Evolutionary conservation across 345 rosid genomes (phyloP).

Genomic region (Nasturtium officinale): DNA sequence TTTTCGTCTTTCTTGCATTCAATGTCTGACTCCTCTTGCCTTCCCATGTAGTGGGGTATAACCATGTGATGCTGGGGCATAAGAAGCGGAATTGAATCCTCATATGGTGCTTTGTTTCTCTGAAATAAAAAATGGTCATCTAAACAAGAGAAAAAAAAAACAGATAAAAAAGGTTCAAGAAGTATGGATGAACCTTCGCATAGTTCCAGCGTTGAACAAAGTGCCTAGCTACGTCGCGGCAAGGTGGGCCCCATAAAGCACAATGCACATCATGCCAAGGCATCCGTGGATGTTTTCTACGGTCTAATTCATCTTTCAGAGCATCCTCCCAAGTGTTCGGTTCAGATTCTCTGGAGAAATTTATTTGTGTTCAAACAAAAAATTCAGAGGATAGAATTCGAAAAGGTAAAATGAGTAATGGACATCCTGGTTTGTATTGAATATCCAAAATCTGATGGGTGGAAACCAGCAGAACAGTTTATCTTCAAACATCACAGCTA

Average conservation of each 20-base stretch:
- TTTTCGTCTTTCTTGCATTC: constrained; percentile 54
- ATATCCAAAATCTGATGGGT: constrained; percentile 12
- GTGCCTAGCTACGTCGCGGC: constrained; percentile 95
- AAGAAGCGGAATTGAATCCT: constrained; percentile 92
- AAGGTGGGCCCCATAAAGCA: constrained; percentile 99
- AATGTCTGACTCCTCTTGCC: constrained; percentile 52
- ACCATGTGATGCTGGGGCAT: constrained; percentile 99
- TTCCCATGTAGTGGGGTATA: constrained; percentile 93
- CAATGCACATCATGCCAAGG: constrained; percentile 99
- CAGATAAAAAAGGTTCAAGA: constrained; percentile 15
- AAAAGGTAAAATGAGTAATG: constrained; percentile 5
- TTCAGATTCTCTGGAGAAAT: constrained; percentile 84
- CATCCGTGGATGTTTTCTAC: constrained; percentile 89
- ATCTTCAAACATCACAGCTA: constrained; percentile 31
- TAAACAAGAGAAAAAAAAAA: constrained; percentile 5
- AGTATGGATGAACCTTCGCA: constrained; percentile 72
- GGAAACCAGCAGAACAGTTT: constrained; percentile 16
- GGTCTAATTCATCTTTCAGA: constrained; percentile 92
- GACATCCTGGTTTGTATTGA: constrained; percentile 14
- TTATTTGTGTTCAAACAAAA: constrained; percentile 5
- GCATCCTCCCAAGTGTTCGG: constrained; percentile 99
- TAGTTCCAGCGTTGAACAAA: constrained; percentile 99
- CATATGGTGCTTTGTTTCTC: constrained; percentile 95
- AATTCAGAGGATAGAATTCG: constrained; percentile 14
- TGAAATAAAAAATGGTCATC: constrained; percentile 42